These are phyloP conservation scores for Leccinellum albellum DNA, from an alignment of 768 basidiomycete genomes.

Conservation along the genomic window DNA sequence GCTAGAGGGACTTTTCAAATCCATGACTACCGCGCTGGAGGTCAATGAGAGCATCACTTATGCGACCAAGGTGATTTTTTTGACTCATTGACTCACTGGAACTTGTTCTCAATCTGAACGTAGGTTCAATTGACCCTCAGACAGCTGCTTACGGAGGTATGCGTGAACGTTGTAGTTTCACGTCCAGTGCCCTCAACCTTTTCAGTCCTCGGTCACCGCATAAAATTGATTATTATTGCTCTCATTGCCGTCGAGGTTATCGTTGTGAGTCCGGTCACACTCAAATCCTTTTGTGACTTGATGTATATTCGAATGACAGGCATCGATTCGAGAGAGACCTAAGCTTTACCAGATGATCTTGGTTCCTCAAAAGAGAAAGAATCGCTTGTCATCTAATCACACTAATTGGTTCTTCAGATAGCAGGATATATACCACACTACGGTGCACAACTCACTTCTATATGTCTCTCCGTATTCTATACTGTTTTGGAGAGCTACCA, in stretches of 20 bases:
- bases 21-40: conserved; percentile 81
- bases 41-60: conserved; percentile 94
- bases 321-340: conserved; percentile 73
- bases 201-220: conserved; percentile 83
- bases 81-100: not conserved
- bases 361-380: conserved; percentile 17
- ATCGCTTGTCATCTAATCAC: not conserved
- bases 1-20: conserved; percentile 85
- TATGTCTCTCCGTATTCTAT: not conserved
- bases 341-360: conserved; percentile 61
- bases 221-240: conserved; percentile 93
- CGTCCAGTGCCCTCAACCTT: not conserved
- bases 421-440: not conserved
- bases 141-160: conserved; percentile 80
- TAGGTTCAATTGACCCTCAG: conserved; percentile 85
- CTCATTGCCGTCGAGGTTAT: conserved; percentile 95
- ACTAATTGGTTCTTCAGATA: not conserved
- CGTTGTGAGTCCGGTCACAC: conserved; percentile 52
- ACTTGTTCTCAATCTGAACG: not conserved
- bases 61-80: conserved; percentile 59
- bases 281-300: not conserved
- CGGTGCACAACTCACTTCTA: not conserved
- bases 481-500: conserved; percentile 17
- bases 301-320: conserved; percentile 37
- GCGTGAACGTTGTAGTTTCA: not conserved